Base-by-base conservation (phyloP, 441 rosid species). In the Pelargonium citronellum region DNA sequence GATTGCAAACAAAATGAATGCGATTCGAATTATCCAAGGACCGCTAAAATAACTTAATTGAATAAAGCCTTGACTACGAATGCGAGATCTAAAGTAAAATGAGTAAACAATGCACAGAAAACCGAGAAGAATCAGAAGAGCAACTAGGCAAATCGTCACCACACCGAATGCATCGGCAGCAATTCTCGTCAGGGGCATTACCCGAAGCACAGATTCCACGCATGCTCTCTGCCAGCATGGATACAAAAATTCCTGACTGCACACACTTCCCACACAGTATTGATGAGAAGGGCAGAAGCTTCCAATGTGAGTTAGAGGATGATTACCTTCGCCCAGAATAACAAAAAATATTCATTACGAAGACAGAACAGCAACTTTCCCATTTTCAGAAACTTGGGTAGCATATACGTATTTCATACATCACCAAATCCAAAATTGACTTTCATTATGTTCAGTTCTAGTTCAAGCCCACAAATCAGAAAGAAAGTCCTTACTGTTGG, bases 211-310 rank as follows among this genome's bases (percentile, higher is more conserved):
- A 83, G 87, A 86, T 83, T 87, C 92, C 97, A 89, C 91, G 91
- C 96, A 91, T 95, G 91, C 95, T 95, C 89, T 90, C 95, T 75
- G 83, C 96, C 96, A 95, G 88, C 97, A 95, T 92, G 96, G 97
- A 89, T 89, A 81, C 97, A 86, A 80, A 73, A 83, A 78, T 73
- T 20, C 77, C 75, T 58, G 22, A 55, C 5, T 16, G 17, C 0
- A 55, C 61, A 15, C 22, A 7, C 61, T 55, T 55, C 61, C 19
- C 61, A 15, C 61, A 16, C 1, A 73, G 82, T 74, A 75, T 68
- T 73, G 61, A 71, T 60, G 75, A 51, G 46, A 62, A 73, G 10
- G 69, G 70, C 22, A 55, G 2, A 70, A 69, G 57, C 62, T 74
- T 65, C 79, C 51, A 72, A 62, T 30, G 2, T 7, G 8, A 16